Percentiles rank a stretch among this genome's conserved stretches.
These are phyloP conservation scores for Biscogniauxia mediterranea DNA, from an alignment of 2,329 filamentous ascomycete species.

Conservation along the genomic window DNA sequence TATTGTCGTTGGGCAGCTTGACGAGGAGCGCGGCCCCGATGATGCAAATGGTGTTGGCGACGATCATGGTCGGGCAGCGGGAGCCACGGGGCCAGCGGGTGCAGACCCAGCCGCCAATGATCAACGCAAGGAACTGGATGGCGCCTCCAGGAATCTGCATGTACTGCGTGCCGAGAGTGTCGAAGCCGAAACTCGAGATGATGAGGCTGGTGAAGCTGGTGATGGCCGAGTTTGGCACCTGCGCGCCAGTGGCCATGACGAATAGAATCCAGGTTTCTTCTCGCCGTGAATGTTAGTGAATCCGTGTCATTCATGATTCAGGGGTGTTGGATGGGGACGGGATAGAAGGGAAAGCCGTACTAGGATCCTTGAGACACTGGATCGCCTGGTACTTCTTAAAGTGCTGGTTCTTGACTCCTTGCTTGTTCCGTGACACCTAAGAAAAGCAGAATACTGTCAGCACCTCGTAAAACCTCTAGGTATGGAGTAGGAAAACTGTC, in stretches of 20 bases:
- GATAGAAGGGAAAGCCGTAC: constrained; percentile 6
- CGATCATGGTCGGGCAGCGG: constrained; percentile 54
- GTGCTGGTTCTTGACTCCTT: constrained; percentile 53
- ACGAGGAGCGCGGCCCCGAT: constrained; percentile 51
- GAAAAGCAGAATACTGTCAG: constrained; percentile 12
- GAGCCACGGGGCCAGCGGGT: constrained; percentile 48
- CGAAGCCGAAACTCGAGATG: constrained; percentile 35
- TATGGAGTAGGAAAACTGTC: no score
- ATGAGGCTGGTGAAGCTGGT: constrained; percentile 41
- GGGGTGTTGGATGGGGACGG: background rate
- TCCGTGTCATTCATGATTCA: background rate
- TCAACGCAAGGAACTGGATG: constrained; percentile 53
- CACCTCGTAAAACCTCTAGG: background rate
- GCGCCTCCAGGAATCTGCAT: constrained; percentile 60
- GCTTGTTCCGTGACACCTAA: constrained; percentile 45
- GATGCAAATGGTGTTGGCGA: constrained; percentile 55
- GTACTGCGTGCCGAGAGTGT: constrained; percentile 52
- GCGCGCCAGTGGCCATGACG: constrained; percentile 50
- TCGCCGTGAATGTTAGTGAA: constrained; percentile 1
- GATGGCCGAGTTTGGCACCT: constrained; percentile 55
- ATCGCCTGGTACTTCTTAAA: constrained; percentile 46
- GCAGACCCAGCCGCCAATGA: constrained; percentile 50
- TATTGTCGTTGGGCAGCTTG: constrained; percentile 46
- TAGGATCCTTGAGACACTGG: constrained; percentile 46
- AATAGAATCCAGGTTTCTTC: constrained; percentile 56